These are phyloP conservation scores for Ogataea thermomethanolica DNA, from an alignment of 805 yeast species.

Conservation along the genomic window DNA sequence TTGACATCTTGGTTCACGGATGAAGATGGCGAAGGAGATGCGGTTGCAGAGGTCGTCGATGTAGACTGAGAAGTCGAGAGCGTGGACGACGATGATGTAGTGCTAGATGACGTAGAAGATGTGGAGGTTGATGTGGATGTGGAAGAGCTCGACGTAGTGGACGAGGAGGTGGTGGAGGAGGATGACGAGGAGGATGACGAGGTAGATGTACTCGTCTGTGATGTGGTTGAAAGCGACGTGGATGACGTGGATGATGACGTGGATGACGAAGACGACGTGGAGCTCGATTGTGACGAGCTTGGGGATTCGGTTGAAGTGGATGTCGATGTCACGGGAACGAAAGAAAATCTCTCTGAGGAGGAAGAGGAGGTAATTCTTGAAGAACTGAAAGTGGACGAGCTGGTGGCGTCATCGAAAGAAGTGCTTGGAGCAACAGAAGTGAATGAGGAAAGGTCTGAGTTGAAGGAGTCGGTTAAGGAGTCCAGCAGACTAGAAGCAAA, in stretches of 20 bases:
- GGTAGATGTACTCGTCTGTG: constrained; percentile 10
- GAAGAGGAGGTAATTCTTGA: not conserved
- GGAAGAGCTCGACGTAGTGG: constrained; percentile 8
- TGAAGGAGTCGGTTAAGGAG: too few relatives aligned
- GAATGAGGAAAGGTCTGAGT: too few relatives aligned
- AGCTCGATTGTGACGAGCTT: not conserved
- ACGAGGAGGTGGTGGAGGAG: not conserved
- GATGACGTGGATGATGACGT: not conserved
- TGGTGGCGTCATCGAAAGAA: not conserved
- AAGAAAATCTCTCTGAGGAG: too few relatives aligned
- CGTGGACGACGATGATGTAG: constrained; percentile 7
- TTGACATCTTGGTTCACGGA: constrained; percentile 9
- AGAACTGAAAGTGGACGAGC: not conserved
- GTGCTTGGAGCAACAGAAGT: too few relatives aligned
- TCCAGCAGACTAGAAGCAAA: too few relatives aligned
- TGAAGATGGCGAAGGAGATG: constrained; percentile 27
- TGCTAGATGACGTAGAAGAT: not conserved
- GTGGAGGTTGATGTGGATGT: constrained; percentile 12
- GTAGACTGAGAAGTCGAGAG: constrained; percentile 6
- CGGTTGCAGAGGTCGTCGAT: constrained; percentile 7
- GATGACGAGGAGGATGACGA: constrained; percentile 8
- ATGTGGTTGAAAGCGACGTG: constrained; percentile 3
- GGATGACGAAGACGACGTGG: not conserved
- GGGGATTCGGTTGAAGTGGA: not conserved
- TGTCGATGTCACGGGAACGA: too few relatives aligned